Conservation (phyloP, 768 basidiomycete species). For the Leccinum fibrillosum region DNA sequence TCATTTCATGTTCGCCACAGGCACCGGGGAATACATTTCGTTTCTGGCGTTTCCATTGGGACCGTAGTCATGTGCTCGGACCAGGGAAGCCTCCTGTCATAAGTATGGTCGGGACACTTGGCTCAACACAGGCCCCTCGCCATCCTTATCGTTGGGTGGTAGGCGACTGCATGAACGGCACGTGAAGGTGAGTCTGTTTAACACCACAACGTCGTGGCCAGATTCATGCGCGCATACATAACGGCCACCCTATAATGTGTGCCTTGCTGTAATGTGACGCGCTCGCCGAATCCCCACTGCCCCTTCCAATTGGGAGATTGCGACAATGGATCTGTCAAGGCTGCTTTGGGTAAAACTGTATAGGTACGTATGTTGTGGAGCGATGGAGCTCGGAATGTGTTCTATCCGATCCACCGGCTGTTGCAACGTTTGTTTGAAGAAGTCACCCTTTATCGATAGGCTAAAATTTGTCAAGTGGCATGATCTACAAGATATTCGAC, state of each 20-base stretch:
- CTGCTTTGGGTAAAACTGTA: background rate
- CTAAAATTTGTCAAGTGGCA: background rate
- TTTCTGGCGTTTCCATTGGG: constrained; percentile 24
- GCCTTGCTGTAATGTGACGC: background rate
- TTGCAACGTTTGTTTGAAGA: background rate
- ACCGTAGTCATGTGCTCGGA: constrained; percentile 17
- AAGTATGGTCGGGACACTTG: background rate
- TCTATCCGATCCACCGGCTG: background rate
- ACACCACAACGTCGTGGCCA: background rate
- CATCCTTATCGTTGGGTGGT: background rate
- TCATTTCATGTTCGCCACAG: constrained; percentile 27
- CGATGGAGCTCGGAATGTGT: constrained; percentile 3
- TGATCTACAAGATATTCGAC: constrained; percentile 11
- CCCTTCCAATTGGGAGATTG: background rate
- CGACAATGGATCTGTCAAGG: background rate
- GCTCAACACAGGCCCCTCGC: background rate
- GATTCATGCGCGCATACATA: background rate
- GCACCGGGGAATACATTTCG: constrained; percentile 25
- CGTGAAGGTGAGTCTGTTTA: background rate
- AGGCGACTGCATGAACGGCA: background rate
- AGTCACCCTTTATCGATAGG: background rate
- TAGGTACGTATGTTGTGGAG: constrained; percentile 9
- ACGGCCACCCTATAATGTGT: background rate
- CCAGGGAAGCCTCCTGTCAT: background rate
- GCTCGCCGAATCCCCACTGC: background rate